Conservation (phyloP, 2,329 filamentous ascomycete species). For the Neofusicoccum laricinum region DNA sequence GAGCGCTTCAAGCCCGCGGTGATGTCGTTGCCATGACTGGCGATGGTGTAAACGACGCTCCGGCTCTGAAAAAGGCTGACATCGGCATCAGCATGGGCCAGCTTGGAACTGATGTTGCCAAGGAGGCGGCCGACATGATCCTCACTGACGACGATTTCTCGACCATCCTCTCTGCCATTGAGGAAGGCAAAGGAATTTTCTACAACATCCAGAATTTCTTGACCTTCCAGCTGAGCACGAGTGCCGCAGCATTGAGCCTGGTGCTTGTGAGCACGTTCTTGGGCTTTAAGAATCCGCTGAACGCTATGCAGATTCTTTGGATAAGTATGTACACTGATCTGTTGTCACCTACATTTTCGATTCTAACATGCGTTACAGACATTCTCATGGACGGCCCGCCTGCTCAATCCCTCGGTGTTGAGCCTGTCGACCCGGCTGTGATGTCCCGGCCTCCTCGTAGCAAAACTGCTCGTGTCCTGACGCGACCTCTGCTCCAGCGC, state of each 20-base stretch:
- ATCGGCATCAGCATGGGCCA: conserved; percentile 97
- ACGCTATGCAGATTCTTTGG: conserved; percentile 99
- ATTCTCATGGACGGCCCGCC: conserved; percentile 99
- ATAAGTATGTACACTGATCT: conserved; percentile 70
- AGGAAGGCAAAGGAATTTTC: conserved; percentile 98
- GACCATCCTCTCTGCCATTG: conserved; percentile 90
- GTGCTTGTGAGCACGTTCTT: conserved; percentile 90
- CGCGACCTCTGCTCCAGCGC: conserved; percentile 72
- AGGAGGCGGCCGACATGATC: conserved; percentile 94
- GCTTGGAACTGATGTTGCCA: conserved; percentile 93
- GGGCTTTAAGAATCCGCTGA: conserved; percentile 91
- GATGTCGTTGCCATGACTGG: conserved; percentile 99
- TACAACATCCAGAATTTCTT: conserved; percentile 99
- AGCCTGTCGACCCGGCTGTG: conserved; percentile 88
- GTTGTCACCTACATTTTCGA: conserved; percentile 15
- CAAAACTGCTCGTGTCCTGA: conserved; percentile 88
- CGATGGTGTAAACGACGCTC: conserved; percentile 96
- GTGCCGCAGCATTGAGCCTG: conserved; percentile 84
- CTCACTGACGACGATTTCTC: conserved; percentile 86
- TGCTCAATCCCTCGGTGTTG: conserved; percentile 93
- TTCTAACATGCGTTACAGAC: conserved; percentile 54
- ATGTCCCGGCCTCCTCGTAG: conserved; percentile 88
- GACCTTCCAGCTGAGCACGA: conserved; percentile 96
- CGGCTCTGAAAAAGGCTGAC: conserved; percentile 92
- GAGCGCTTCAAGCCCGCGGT: conserved; percentile 83